A percentile compares a stretch with the other conserved stretches of the same genome.
Conservation (phyloP, 2,329 filamentous ascomycete genomes). For the Talaromyces piceae region DNA sequence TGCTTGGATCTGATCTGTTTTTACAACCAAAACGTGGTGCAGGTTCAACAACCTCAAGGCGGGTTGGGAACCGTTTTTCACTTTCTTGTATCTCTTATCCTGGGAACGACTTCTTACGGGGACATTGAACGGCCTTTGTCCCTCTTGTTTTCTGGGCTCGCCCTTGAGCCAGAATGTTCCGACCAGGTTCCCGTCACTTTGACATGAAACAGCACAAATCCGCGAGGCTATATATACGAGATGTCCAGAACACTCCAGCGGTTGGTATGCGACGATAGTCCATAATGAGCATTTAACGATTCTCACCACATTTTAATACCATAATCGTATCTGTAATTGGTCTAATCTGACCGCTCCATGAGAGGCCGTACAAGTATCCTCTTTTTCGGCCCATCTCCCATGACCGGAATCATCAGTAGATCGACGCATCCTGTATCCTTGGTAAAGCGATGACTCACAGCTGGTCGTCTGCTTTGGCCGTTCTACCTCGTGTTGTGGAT, state of each 20-base stretch:
- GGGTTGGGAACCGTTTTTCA: conserved; percentile 33
- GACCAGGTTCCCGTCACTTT: background rate
- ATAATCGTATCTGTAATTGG: background rate
- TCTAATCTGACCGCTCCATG: background rate
- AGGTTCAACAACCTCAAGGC: conserved; percentile 63
- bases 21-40: conserved; percentile 70
- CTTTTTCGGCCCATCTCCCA: background rate
- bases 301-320: background rate
- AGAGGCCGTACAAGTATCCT: background rate
- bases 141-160: background rate
- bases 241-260: background rate
- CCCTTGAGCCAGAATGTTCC: background rate
- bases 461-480: background rate
- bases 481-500: background rate
- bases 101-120: background rate
- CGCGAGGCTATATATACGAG: background rate
- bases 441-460: too few species aligned
- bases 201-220: background rate
- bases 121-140: background rate
- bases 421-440: too few species aligned
- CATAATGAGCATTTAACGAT: background rate
- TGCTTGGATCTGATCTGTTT: conserved; percentile 66
- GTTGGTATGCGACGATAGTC: background rate
- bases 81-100: background rate
- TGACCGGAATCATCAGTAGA: too few species aligned